phyloP scores from a whole-genome alignment of 169 alveolate genomes.

The Plasmodium malariae region DNA sequence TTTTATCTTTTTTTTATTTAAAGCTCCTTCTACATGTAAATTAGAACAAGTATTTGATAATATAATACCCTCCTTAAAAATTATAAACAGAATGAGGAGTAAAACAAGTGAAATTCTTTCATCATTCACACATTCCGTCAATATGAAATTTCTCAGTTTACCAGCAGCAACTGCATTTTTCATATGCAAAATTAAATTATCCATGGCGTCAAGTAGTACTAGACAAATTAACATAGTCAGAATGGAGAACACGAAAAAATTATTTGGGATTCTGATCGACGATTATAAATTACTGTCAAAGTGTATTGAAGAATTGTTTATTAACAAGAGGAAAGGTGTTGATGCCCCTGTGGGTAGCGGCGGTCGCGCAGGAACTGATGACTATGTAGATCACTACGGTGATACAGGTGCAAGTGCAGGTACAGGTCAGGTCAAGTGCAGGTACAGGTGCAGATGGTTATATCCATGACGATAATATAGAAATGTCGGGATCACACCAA shows the following conservation, averaged over 20 bases:
- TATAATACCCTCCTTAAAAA: slow-evolving; percentile 37
- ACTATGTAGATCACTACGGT: no score
- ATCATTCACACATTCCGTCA: slow-evolving; percentile 9
- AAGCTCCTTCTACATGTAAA: slow-evolving; percentile 44
- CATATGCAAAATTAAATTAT: slow-evolving; percentile 52
- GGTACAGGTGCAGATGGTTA: no score
- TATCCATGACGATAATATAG: neutral
- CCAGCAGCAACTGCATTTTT: slow-evolving; percentile 70
- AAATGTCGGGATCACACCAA: neutral
- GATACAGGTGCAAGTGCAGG: no score
- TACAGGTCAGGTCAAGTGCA: no score
- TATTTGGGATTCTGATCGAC: slow-evolving; percentile 24
- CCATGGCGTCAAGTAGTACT: slow-evolving; percentile 20
- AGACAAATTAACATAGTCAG: slow-evolving; percentile 21
- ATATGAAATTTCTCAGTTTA: slow-evolving; percentile 25
- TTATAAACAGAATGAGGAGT: slow-evolving; percentile 5
- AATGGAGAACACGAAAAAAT: slow-evolving; percentile 31
- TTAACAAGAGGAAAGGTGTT: neutral
- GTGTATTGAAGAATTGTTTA: slow-evolving; percentile 33
- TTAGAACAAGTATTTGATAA: slow-evolving; percentile 51
- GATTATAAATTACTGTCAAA: slow-evolving; percentile 28
- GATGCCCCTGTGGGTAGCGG: no score
- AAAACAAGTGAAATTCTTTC: slow-evolving; percentile 38
- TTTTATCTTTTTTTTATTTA: slow-evolving; percentile 54
- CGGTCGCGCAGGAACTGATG: no score